phyloP scores from a whole-genome alignment of 352 stramenopile species.

The Bremia lactucae region DNA sequence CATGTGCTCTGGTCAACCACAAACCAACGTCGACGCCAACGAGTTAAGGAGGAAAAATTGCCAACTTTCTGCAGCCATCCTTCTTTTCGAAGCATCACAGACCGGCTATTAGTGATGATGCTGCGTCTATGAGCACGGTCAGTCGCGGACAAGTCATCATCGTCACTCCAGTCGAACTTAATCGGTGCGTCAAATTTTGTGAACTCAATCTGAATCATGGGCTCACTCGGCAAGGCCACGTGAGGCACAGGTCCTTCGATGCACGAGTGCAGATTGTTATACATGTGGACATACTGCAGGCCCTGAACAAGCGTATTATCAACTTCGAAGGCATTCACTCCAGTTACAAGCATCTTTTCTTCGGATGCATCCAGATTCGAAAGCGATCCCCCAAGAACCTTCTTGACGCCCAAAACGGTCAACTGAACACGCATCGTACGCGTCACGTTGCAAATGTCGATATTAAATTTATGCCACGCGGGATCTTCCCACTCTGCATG shows the following conservation, averaged over 20 bases:
- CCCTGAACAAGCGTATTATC: constrained; percentile 56
- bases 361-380: constrained; percentile 30
- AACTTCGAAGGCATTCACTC: constrained; percentile 77
- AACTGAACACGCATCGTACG: constrained; percentile 70
- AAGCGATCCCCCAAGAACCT: constrained; percentile 34
- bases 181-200: constrained; percentile 46
- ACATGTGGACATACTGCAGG: constrained; percentile 66
- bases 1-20: constrained; percentile 68
- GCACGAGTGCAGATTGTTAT: constrained; percentile 72
- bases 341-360: constrained; percentile 72
- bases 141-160: constrained; percentile 15
- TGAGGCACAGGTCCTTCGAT: constrained; percentile 62
- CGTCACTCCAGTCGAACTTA: constrained; percentile 64
- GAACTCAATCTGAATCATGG: constrained; percentile 66
- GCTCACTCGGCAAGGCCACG: constrained; percentile 50
- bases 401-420: constrained; percentile 63
- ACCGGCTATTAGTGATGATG: constrained; percentile 40
- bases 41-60: constrained; percentile 55
- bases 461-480: constrained; percentile 71
- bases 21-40: constrained; percentile 74
- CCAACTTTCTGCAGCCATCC: constrained; percentile 80
- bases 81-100: constrained; percentile 59
- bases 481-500: constrained; percentile 69
- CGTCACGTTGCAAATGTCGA: constrained; percentile 55
- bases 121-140: constrained; percentile 36